phyloP scores from a whole-genome alignment of 225 moss, liverwort and hornwort species.

The Marchantia polymorpha region DNA sequence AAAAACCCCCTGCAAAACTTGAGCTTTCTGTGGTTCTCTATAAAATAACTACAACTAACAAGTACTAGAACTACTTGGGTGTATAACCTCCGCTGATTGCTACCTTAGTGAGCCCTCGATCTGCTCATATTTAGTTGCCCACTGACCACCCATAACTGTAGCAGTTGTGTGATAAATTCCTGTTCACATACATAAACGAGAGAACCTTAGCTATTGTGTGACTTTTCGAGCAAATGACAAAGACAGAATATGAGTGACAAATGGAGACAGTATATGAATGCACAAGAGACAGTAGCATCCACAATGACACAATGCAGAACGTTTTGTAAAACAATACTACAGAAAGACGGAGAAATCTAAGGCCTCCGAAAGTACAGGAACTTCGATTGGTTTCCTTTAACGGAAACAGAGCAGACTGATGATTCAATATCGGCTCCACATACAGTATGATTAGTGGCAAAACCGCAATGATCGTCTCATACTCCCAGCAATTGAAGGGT shows the following conservation, averaged over 20 bases:
- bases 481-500: background rate
- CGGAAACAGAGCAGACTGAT: background rate
- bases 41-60: slow-evolving; percentile 1
- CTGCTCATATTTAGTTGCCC: slow-evolving; percentile 20
- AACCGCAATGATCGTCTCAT: background rate
- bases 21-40: slow-evolving; percentile 4
- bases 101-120: slow-evolving; percentile 17
- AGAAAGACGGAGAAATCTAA: background rate
- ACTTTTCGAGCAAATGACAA: background rate
- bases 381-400: background rate
- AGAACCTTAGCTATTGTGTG: background rate
- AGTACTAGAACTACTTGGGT: background rate
- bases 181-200: slow-evolving; percentile 13
- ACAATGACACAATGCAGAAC: no score
- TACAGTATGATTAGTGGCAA: background rate
- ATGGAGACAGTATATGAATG: no score
- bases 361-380: background rate
- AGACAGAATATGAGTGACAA: background rate
- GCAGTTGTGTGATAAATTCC: slow-evolving; percentile 22
- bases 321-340: background rate
- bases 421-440: background rate
- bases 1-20: background rate
- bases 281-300: no score
- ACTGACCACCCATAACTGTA: slow-evolving; percentile 11
- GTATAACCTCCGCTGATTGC: slow-evolving; percentile 1